Evolutionary conservation across 2,329 filamentous ascomycete genomes (phyloP), one percentile per base, ranked within the genome.

Genomic region (Camillea tinctor): DNA sequence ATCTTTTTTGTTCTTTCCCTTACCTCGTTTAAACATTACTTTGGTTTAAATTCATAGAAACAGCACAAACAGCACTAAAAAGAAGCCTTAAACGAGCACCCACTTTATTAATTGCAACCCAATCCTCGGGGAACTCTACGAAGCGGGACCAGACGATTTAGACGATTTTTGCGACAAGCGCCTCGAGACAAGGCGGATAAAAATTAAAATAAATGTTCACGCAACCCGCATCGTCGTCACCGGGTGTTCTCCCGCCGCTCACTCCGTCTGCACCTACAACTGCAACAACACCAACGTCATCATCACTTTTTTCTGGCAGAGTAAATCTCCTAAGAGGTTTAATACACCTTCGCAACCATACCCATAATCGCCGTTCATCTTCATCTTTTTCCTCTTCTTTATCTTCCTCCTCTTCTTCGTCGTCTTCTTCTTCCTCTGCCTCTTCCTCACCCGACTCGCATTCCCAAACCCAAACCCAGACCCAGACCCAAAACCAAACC

Each of bases 231-330:
- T 65, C 68, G 22, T 61, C 69, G 64, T 66, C 70, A 30, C 62
- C 70, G 66, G 66, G 67, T 55, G 51, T 70, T 59, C 66, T 71
- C 65, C 65, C 69, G 63, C 67, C 69, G 62, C 64, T 71, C 52
- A 64, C 70, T 56, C 49, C 69, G 55, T 68, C 67, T 57, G 60
- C 66, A 56, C 56, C 68, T 54, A 63, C 67, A 53, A 60, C 68
- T 58, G 30, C 61, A 26, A 30, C 64, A 11, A 52, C 64, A 50
- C 26, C 60, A 40, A 69, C 63, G 61, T 64, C 63, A 62, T 65
- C 13, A 3, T 44, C 36, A 2, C 36, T 44, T 44, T 44, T 44
- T 44, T 44, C 66, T 40, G 59, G 58, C 44, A 60, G 69, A 52
- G 66, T 67, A n/a, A 66, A 65, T 56, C 67, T 70, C 26, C 56